phyloP scores from a whole-genome alignment of 768 basidiomycete genomes.

The Leucogyrophana mollusca region DNA sequence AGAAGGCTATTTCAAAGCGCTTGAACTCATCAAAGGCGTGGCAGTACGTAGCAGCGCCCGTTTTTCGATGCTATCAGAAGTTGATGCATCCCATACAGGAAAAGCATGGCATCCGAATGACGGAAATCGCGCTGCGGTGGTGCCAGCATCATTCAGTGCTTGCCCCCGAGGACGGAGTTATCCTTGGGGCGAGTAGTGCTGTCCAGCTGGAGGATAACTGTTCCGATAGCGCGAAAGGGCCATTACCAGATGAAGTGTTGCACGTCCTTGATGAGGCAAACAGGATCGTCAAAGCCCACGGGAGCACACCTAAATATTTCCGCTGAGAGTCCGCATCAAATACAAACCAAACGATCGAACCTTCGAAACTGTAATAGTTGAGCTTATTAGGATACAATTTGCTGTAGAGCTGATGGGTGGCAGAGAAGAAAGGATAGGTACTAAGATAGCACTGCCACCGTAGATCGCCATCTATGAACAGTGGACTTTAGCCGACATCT shows the following conservation, averaged over 20 bases:
- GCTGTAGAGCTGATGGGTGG: too few species aligned
- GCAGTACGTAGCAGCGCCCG: slow-evolving; percentile 20
- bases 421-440: too few species aligned
- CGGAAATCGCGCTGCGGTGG: slow-evolving; percentile 39
- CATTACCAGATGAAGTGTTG: slow-evolving; percentile 36
- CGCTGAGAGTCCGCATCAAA: slow-evolving; percentile 16
- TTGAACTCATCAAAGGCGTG: slow-evolving; percentile 28
- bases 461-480: too few species aligned
- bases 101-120: slow-evolving; percentile 30
- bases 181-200: slow-evolving; percentile 34
- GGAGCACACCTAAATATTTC: slow-evolving; percentile 31
- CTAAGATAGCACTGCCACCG: too few species aligned
- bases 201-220: slow-evolving; percentile 32
- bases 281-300: slow-evolving; percentile 29
- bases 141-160: slow-evolving; percentile 36
- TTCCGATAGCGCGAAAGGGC: slow-evolving; percentile 38
- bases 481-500: too few species aligned
- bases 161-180: slow-evolving; percentile 30
- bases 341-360: too few species aligned
- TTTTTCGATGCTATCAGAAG: too few species aligned
- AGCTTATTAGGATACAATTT: too few species aligned
- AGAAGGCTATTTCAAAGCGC: slow-evolving; percentile 29
- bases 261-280: slow-evolving; percentile 32
- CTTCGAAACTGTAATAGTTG: too few species aligned
- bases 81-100: slow-evolving; percentile 19